A percentile compares a stretch with the other conserved stretches of the same genome.
phyloP scores from a whole-genome alignment of 2,329 filamentous ascomycete species.

The Ophiostoma ips region DNA sequence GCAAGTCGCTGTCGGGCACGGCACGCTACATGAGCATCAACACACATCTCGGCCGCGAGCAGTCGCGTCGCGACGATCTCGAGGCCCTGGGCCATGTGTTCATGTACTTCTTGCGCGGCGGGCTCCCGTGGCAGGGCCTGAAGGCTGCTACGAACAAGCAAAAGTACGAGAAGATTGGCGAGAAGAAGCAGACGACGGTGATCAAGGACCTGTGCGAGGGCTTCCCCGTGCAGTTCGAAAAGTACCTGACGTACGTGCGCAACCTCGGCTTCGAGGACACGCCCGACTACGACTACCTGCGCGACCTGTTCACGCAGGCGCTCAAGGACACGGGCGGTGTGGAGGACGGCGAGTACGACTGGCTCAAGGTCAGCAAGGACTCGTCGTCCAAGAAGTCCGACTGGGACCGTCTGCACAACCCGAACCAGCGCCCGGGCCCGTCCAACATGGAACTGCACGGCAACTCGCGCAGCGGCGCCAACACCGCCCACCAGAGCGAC shows the following conservation, averaged over 20 bases:
- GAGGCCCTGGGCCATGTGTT: conserved; percentile 72
- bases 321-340: conserved; percentile 89
- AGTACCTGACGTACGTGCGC: conserved; percentile 92
- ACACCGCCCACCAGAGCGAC: conserved; percentile 42
- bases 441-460: conserved; percentile 77
- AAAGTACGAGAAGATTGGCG: conserved; percentile 99
- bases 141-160: conserved; percentile 75
- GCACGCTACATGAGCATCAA: conserved; percentile 99
- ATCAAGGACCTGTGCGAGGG: conserved; percentile 96
- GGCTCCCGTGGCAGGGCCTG: conserved; percentile 70
- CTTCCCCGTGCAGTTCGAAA: conserved; percentile 94
- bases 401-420: conserved; percentile 67
- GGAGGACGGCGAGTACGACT: conserved; percentile 97
- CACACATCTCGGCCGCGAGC: conserved; percentile 90
- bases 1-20: conserved; percentile 92
- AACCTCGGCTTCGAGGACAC: conserved; percentile 98
- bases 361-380: conserved; percentile 89
- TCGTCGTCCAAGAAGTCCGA: conserved; percentile 57
- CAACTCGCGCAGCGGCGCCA: conserved; percentile 51
- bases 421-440: conserved; percentile 63
- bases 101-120: conserved; percentile 61
- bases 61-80: conserved; percentile 88
- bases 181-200: conserved; percentile 97
- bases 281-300: conserved; percentile 94
- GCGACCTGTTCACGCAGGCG: conserved; percentile 90